Conservation (phyloP, 225 moss, liverwort and hornwort species). For the Pseudoscleropodium purum region DNA sequence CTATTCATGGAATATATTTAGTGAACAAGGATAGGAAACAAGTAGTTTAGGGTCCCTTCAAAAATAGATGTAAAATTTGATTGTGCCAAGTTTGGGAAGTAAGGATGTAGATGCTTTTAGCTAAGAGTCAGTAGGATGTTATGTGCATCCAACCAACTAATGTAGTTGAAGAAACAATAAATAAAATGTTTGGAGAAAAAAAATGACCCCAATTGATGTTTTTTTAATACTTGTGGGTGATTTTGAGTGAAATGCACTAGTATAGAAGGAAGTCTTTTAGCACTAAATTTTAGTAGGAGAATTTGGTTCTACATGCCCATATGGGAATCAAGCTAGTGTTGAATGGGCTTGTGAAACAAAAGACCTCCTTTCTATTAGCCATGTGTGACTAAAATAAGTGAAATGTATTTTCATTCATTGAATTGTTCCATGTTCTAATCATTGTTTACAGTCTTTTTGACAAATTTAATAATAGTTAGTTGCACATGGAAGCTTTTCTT, state of each 20-base stretch:
- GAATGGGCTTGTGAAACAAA: not conserved
- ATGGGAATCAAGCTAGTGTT: rapidly evolving
- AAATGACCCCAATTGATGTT: not conserved
- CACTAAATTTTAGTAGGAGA: not conserved
- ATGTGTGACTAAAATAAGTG: not conserved
- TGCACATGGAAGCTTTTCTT: not conserved
- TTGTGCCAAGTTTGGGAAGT: rapidly evolving
- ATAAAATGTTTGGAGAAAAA: not conserved
- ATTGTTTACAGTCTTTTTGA: not conserved
- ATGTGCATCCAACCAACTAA: not conserved
- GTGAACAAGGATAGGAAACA: rapidly evolving
- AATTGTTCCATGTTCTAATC: rapidly evolving
- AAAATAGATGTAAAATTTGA: not conserved
- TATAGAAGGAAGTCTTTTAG: not conserved
- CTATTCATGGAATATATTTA: not conserved
- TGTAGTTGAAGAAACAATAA: not conserved
- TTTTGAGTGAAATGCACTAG: not conserved
- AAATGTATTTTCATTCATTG: not conserved
- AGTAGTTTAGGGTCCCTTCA: not conserved
- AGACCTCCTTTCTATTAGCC: not conserved
- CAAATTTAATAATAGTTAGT: not conserved
- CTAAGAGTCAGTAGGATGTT: rapidly evolving
- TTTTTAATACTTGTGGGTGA: rapidly evolving
- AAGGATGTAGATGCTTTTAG: too few relatives aligned
- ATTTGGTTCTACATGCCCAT: rapidly evolving